Base-by-base conservation (phyloP, 306 rosid genomes). In the Ormosia semicastrata region DNA sequence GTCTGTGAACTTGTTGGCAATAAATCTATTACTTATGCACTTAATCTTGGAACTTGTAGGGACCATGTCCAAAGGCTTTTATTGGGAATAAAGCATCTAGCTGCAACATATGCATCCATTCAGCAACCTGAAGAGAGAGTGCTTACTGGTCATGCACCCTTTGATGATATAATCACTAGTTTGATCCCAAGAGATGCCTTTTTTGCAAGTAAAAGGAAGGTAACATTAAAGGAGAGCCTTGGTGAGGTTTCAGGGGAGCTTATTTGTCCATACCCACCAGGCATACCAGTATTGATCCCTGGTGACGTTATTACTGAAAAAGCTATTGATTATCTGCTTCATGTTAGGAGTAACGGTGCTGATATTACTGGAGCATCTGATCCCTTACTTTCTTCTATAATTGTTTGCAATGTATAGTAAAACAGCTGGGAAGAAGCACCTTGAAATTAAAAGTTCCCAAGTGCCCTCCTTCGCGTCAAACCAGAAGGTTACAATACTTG, bases 141-240 rank as follows among this genome's bases (percentile, higher is more conserved):
- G 18, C n/a, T 11, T 12, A 7, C 66, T 30, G 59, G 33, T 30
- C 69, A 50, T 54, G 81, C 89, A 37, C 90, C 90, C 32, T 91
- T 91, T 81, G 86, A 86, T 14, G 91, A 91, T 66, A 75, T 82
- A 44, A 40, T 67, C 66, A 89, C 59, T 72, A 83, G 85, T 47
- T 82, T 94, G 82, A 89, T 84, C 72, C 98, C 97, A 17, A 92
- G 98, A 85, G 98, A 92, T 17, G 98, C 98, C 49, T 94, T 94
- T 63, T 94, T 94, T 14, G 76, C 83, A 6, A 85, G 87, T 30
- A 94, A 92, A 87, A 88, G 81, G 78, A 92, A 88, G 64, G 91
- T 85, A 77, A 52, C 81, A 18, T 66, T 88, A 15, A 85, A 69
- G 79, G 88, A 90, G 56, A 85, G 97, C 81, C 39, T 91, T 0